Percentiles rank a stretch among this genome's conserved stretches.
phyloP scores from a whole-genome alignment of 2,329 filamentous ascomycete genomes.

The Fusarium neocosmosporiellum region DNA sequence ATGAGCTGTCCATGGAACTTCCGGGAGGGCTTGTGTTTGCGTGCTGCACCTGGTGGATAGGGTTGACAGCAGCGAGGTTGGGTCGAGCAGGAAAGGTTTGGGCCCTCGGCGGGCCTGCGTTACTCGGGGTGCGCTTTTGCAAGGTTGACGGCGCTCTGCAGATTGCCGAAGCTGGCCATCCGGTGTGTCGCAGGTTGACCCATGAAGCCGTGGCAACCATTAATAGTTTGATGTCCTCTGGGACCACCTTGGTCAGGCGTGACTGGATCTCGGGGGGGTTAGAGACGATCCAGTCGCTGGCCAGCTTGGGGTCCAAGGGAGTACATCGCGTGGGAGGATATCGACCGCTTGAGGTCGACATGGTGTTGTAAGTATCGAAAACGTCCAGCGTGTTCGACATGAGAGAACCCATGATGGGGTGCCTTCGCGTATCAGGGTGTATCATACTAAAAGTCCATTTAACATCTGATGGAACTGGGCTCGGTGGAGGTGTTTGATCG shows the following conservation, averaged over 20 bases:
- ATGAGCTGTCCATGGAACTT: conserved; percentile 26
- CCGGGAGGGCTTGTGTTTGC: conserved; percentile 31
- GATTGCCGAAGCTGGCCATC: conserved; percentile 48
- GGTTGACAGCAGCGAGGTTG: conserved; percentile 27
- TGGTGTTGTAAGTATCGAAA: conserved; percentile 72
- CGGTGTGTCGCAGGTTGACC: conserved; percentile 51
- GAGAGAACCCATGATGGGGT: conserved; percentile 79
- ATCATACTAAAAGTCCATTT: conserved; percentile 84
- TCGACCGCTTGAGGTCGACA: conserved; percentile 61
- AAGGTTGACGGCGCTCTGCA: conserved; percentile 43
- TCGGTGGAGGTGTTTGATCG: conserved; percentile 38
- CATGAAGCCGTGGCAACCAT: conserved; percentile 54
- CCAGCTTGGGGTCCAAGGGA: conserved; percentile 36
- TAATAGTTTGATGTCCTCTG: conserved; percentile 49
- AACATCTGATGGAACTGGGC: conserved; percentile 51
- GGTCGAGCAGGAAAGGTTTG: conserved; percentile 36
- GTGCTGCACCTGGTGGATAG: conserved; percentile 25
- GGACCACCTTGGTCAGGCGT: conserved; percentile 45
- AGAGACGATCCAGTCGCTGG: conserved; percentile 35
- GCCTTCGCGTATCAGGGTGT: conserved; percentile 73
- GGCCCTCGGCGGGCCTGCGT: conserved; percentile 28
- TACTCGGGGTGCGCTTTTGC: conserved; percentile 40
- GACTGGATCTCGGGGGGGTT: conserved; percentile 42
- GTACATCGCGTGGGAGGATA: conserved; percentile 58
- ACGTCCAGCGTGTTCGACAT: conserved; percentile 74